Evolutionary conservation across 139 green algal species (phyloP).

Genomic region (Chloropicon primus): DNA sequence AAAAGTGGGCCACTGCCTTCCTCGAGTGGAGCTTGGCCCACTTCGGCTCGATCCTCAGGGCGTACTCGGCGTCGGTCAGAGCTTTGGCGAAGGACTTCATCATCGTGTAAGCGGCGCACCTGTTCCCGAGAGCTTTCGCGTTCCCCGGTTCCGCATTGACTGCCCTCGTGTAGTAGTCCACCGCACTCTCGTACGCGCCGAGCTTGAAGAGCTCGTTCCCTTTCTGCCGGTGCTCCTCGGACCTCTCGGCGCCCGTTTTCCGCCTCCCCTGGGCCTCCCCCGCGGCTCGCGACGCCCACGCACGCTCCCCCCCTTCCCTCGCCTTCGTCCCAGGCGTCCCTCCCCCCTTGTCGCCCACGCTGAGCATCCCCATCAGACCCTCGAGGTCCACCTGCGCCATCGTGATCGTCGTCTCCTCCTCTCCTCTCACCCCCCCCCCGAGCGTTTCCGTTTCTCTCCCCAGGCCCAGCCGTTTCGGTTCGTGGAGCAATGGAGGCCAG

Average conservation of each 20-base stretch:
- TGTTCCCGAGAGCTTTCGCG: not conserved
- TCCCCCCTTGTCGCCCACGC: not conserved
- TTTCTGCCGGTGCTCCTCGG: not conserved
- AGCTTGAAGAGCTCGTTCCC: not conserved
- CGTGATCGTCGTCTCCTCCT: not conserved
- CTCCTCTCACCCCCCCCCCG: no score
- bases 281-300: no score
- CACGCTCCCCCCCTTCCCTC: no score
- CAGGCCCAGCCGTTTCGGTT: no score
- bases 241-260: not conserved
- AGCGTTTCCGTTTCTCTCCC: no score
- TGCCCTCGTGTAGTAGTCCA: not conserved
- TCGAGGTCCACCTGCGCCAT: not conserved
- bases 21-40: not conserved
- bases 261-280: no score
- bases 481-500: no score
- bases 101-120: not conserved
- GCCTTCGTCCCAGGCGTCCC: no score
- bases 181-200: not conserved
- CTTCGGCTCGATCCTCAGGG: not conserved
- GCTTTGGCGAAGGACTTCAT: not conserved
- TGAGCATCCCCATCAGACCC: not conserved
- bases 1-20: not conserved
- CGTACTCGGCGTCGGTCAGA: not conserved
- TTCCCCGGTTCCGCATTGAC: not conserved